These are phyloP conservation scores for Taphrina wiesneri DNA, from an alignment of 1,139 yeast genomes.

Conservation along the genomic window DNA sequence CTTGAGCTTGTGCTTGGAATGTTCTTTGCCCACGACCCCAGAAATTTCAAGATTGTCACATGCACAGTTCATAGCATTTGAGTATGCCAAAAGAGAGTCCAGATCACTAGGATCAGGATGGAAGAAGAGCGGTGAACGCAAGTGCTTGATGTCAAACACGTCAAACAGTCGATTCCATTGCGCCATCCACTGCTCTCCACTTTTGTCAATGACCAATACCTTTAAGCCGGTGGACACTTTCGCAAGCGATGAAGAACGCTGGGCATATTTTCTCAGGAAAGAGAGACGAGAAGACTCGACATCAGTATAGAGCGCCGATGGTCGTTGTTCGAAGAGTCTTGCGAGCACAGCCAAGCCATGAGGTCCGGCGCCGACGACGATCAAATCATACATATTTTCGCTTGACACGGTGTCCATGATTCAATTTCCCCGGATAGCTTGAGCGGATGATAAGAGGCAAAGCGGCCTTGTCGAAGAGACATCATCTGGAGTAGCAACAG, in stretches of 20 bases:
- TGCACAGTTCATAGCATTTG: conserved; percentile 47
- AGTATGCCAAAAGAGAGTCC: conserved; percentile 53
- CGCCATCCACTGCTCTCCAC: conserved; percentile 43
- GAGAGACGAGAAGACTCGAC: conserved; percentile 6
- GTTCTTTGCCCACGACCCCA: conserved; percentile 54
- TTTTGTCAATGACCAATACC: conserved; percentile 2
- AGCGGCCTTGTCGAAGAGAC: too few relatives aligned
- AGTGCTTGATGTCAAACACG: conserved; percentile 51
- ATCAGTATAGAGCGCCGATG: conserved; percentile 20
- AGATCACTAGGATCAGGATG: conserved; percentile 54
- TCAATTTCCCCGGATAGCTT: neutral
- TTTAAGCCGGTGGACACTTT: neutral
- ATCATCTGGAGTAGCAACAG: neutral
- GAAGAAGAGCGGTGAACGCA: conserved; percentile 57
- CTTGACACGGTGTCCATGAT: conserved; percentile 2
- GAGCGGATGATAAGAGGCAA: neutral
- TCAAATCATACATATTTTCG: conserved; percentile 9
- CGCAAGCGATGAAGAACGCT: neutral
- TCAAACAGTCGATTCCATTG: conserved; percentile 54
- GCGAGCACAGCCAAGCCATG: conserved; percentile 10
- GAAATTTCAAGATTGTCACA: conserved; percentile 51
- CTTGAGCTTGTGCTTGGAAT: conserved; percentile 52
- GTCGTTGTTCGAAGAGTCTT: conserved; percentile 2
- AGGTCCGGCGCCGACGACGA: conserved; percentile 20
- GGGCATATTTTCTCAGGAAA: neutral